Base-by-base conservation (phyloP, 495 filamentous ascomycete genomes). In the Neurospora terricola region DNA sequence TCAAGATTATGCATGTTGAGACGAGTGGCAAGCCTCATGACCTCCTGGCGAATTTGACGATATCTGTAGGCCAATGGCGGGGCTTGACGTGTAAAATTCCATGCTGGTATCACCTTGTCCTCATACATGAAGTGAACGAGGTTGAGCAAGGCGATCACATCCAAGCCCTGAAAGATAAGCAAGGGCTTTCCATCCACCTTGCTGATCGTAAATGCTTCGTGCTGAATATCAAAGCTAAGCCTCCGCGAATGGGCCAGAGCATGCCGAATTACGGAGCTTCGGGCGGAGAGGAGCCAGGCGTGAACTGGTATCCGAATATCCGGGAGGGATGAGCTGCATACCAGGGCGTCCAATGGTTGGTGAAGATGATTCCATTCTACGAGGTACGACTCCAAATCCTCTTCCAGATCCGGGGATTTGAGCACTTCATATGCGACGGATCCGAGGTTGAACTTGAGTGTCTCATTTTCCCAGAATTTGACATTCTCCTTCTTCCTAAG, bases 61-160 rank as follows among this genome's bases (percentile, higher is more conserved):
- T 91, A 94, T 69, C 91, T 84, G 76, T 82, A 87, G 10, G 89
- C 89, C 80, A 90, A 86, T 43, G 87, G 84, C 36, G 89, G 87
- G 30, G 84, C 86, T 68, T 87, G 86, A 62, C 88, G 88, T 14
- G 89, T 90, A 72, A 84, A 87, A 69, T 94, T 91, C 96, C 96
- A 99, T 18, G 93, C 89, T 73, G 96, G 94, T 43, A 97, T 83
- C 36, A 95, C 83, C 34, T 81, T 86, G 76, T 98, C 96, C 30
- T 89, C 89, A 80, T 98, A 98, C 9, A 92, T 77, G 78, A 92
- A 98, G 40, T 93, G 86, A 0, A 90, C 87, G 8, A 98, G 75
- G 75, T 97, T 94, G 76, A 96, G 82, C 27, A 97, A 74, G 3
- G 92, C 89, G 69, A 96, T 79, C 62, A 93, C 86, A 77, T 97